A percentile compares a stretch with the other conserved stretches of the same genome.
Conservation (phyloP, 2,329 filamentous ascomycete species). For the Davidsoniella australis region DNA sequence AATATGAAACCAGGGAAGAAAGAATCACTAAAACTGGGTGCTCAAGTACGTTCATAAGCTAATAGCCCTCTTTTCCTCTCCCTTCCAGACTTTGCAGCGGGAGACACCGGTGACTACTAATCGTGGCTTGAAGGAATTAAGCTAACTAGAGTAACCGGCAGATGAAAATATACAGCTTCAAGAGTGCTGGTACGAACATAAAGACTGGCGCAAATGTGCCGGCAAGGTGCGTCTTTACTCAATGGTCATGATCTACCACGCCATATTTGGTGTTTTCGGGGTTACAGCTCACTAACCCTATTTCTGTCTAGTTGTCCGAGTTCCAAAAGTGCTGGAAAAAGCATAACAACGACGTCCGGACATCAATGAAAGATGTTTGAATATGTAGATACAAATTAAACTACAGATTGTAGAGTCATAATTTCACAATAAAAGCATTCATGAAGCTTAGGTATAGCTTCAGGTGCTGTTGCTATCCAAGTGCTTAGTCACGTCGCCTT, state of each 20-base stretch:
- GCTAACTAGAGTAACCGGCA: constrained; percentile 21
- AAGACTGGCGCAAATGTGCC: constrained; percentile 83
- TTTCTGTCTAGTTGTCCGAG: constrained; percentile 53
- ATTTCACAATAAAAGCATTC: too few species aligned
- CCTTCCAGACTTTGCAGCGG: neutral
- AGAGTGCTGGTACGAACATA: constrained; percentile 90
- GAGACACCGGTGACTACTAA: neutral
- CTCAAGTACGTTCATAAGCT: constrained; percentile 41
- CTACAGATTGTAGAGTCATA: neutral
- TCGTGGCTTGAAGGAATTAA: neutral
- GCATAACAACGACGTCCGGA: constrained; percentile 73
- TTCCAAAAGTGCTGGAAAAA: constrained; percentile 87
- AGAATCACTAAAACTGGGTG: constrained; percentile 94
- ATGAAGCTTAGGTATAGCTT: too few species aligned
- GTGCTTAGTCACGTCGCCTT: constrained; percentile 3
- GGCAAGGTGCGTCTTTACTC: constrained; percentile 50
- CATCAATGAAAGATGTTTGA: constrained; percentile 51
- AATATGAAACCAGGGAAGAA: constrained; percentile 55
- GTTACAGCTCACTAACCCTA: neutral
- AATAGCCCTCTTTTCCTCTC: neutral
- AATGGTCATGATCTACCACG: too few species aligned
- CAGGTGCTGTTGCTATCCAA: too few species aligned
- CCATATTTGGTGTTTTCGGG: too few species aligned
- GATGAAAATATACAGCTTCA: constrained; percentile 82
- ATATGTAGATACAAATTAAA: neutral